These are phyloP conservation scores for Pseudocercospora fuligena DNA, from an alignment of 2,329 filamentous ascomycete genomes.

Conservation along the genomic window DNA sequence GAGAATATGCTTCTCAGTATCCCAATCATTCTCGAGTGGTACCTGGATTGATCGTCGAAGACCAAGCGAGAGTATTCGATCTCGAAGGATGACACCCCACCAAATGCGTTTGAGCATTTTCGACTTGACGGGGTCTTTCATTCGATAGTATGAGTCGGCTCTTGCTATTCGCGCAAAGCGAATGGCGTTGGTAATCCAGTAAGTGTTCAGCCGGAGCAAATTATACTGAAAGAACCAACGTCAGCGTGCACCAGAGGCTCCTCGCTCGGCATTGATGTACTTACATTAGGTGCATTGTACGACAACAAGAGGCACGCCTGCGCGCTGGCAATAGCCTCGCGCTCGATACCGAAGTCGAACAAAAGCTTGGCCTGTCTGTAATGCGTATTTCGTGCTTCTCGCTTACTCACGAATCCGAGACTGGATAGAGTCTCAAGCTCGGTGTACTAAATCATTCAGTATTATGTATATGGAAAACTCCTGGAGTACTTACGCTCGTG, in stretches of 20 bases:
- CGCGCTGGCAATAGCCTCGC: constrained; percentile 26
- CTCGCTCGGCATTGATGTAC: neutral
- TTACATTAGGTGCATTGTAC: constrained; percentile 28
- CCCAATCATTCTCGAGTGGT: constrained; percentile 25
- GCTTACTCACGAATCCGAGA: constrained; percentile 30
- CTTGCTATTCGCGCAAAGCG: constrained; percentile 29
- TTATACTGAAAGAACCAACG: constrained; percentile 17
- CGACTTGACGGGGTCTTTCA: constrained; percentile 25
- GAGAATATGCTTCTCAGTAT: constrained; percentile 27
- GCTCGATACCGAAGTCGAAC: constrained; percentile 30
- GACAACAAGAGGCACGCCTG: constrained; percentile 29
- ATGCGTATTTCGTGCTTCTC: constrained; percentile 29
- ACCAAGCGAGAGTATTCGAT: constrained; percentile 29
- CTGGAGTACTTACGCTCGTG: constrained; percentile 21
- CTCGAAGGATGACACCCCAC: constrained; percentile 32
- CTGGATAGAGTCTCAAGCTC: constrained; percentile 25
- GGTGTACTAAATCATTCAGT: constrained; percentile 22
- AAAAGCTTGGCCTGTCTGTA: constrained; percentile 30
- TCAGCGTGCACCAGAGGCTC: neutral
- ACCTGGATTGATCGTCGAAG: constrained; percentile 26
- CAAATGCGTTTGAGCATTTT: constrained; percentile 29
- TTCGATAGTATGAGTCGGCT: constrained; percentile 27
- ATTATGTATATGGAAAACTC: neutral
- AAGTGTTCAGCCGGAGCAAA: constrained; percentile 29
- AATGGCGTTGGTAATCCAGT: constrained; percentile 31